Evolutionary conservation across 805 yeast genomes (phyloP).

Genomic region (Saturnispora galanensis): DNA sequence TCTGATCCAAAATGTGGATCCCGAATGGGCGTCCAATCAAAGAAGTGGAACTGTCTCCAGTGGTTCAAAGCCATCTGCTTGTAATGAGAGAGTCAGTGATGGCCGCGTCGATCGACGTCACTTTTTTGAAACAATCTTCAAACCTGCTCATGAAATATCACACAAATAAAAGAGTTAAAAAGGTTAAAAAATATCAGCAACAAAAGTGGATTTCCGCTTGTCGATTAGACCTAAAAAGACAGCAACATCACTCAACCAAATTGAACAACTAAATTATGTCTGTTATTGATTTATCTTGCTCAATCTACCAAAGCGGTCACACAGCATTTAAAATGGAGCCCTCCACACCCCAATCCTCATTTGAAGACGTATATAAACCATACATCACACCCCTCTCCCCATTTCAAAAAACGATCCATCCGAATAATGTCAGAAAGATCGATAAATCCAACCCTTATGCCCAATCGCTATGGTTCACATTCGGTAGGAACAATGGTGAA

Average conservation of each 20-base stretch:
- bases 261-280: no score
- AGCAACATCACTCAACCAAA: no score
- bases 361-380: slow-evolving; percentile 11
- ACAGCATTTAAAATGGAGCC: not conserved
- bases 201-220: not conserved
- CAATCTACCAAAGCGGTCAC: not conserved
- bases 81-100: not conserved
- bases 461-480: slow-evolving; percentile 31
- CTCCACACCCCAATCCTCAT: not conserved
- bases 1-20: slow-evolving; percentile 67
- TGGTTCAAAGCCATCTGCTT: slow-evolving; percentile 23
- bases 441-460: slow-evolving; percentile 31
- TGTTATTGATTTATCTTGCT: not conserved
- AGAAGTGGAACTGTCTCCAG: slow-evolving; percentile 71
- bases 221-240: not conserved
- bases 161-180: not conserved
- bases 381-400: slow-evolving; percentile 15
- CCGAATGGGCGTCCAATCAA: slow-evolving; percentile 69
- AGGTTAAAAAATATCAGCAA: not conserved
- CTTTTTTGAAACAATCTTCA: slow-evolving; percentile 1
- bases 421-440: not conserved
- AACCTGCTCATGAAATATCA: slow-evolving; percentile 5
- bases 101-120: not conserved
- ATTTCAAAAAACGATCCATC: slow-evolving; percentile 8
- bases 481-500: slow-evolving; percentile 27